Evolutionary conservation across 1,284 basidiomycete genomes (phyloP).

Genomic region (Moesziomyces parantarcticus): DNA sequence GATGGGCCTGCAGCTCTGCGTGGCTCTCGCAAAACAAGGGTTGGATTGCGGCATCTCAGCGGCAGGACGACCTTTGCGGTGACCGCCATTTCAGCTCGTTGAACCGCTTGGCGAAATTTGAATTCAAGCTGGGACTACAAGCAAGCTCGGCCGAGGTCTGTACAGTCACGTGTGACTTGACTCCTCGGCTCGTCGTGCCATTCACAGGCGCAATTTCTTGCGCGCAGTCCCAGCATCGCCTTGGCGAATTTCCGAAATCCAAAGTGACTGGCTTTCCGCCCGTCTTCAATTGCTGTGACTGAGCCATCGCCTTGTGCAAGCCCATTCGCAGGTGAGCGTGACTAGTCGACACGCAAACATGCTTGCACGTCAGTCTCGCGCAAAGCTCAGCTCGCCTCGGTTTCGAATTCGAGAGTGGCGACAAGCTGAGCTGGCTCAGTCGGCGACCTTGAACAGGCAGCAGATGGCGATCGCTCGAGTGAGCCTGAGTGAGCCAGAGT

Average conservation of each 20-base stretch:
- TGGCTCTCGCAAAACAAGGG: slow-evolving; percentile 11
- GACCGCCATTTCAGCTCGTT: background rate
- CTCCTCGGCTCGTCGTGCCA: background rate
- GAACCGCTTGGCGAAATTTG: background rate
- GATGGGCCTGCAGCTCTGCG: background rate
- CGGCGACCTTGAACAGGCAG: background rate
- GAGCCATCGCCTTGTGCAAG: background rate
- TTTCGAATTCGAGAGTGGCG: background rate
- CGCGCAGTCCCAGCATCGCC: slow-evolving; percentile 1
- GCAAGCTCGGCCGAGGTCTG: slow-evolving; percentile 1
- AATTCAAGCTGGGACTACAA: background rate
- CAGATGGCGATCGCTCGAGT: too few relatives aligned
- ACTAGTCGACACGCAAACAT: background rate
- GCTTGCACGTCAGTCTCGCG: background rate
- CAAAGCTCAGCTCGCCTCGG: background rate
- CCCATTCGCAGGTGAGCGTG: background rate
- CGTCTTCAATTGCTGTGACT: background rate
- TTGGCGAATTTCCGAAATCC: background rate
- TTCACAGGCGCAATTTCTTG: background rate
- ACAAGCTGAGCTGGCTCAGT: background rate
- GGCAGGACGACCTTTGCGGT: too few relatives aligned
- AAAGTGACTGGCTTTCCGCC: background rate
- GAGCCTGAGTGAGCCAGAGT: too few relatives aligned
- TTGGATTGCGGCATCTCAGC: slow-evolving; percentile 31
- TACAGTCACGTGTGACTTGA: background rate